Evolutionary conservation across 2,329 filamentous ascomycete species (phyloP), one percentile per base, ranked within the genome.

Genomic region (Aureobasidium sp.): DNA sequence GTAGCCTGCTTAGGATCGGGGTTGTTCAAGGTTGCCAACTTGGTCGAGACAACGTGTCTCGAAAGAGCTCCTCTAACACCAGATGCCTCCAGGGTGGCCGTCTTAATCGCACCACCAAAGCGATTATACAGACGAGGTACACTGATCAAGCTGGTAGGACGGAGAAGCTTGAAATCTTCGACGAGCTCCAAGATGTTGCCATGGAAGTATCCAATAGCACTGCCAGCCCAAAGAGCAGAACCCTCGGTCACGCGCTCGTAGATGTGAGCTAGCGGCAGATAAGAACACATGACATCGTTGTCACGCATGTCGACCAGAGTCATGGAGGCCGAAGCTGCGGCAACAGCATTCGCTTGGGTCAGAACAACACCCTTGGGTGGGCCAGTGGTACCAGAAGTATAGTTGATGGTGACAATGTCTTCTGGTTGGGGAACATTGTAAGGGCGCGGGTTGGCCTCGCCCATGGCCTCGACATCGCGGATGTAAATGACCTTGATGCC

Each of bases 221-320:
- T 84, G 61, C 91, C 92, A 58, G 84, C 81, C 69, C 88, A 84
- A 17, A 97, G 79, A 15, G 85, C 83, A 3, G 81, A 79, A 73
- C 95, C 89, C 73, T 99, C 94, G 44, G 87, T 80, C 67, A 97
- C 81, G 61, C 94, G 88, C 66, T 92, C 89, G 74, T 90, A 97
- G 69, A 99, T 97, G 73, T 99, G 94, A 11, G 94, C 94, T 42
- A 97, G 79, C 0, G 94, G 94, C 57, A 99, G 83, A 76, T 97
- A 99, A 0, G 93, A 97, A 63, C 90, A 84, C 67, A 87, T 80
- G 3, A 87, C 77, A 67, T 94, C 89, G 62, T 84, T 79, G 14
- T 79, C 77, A 14, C 77, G 78, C 62, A 79, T 77, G n/a, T 73
- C 71, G 45, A 77, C 71, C 17, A 84, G 79, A 41, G 84, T 75